Conservation (phyloP, 1,284 basidiomycete genomes). For the Leccinum pachyderme region DNA sequence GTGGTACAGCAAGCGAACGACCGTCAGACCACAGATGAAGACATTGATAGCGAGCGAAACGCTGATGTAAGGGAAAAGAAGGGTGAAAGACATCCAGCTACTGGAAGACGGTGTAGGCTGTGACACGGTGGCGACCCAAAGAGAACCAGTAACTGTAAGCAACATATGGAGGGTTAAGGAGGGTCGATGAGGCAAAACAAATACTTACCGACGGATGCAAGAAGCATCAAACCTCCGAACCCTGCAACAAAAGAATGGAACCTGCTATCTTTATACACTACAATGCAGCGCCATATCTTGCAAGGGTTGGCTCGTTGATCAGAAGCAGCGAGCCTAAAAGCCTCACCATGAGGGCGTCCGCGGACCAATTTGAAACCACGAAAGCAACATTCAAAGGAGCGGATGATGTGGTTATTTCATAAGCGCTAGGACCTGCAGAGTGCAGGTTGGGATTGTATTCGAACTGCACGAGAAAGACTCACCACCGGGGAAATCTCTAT, state of each 20-base stretch:
- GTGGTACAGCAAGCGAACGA: slow-evolving; percentile 31
- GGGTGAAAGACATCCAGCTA: slow-evolving; percentile 32
- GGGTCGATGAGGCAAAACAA: not conserved
- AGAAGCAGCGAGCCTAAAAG: not conserved
- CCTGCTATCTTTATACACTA: slow-evolving; percentile 34
- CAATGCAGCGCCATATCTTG: slow-evolving; percentile 37
- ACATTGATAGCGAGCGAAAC: slow-evolving; percentile 34
- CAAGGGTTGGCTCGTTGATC: not conserved
- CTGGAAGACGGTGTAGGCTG: slow-evolving; percentile 13
- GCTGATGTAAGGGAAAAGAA: slow-evolving; percentile 32
- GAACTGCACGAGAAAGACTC: not conserved
- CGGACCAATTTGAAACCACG: slow-evolving; percentile 32
- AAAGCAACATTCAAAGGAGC: slow-evolving; percentile 29
- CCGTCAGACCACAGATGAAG: slow-evolving; percentile 29
- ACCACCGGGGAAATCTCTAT: slow-evolving; percentile 39
- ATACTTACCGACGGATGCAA: slow-evolving; percentile 25
- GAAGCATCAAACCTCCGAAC: slow-evolving; percentile 24
- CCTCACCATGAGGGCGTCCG: slow-evolving; percentile 35
- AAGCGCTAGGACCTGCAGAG: slow-evolving; percentile 24
- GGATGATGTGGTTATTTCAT: slow-evolving; percentile 24
- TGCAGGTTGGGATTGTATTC: not conserved
- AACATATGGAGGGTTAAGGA: not conserved
- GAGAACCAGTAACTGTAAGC: slow-evolving; percentile 26
- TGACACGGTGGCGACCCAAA: slow-evolving; percentile 30
- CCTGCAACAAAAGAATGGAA: slow-evolving; percentile 17